phyloP scores from a whole-genome alignment of 495 filamentous ascomycete genomes.

The Lineolata rhizophorae region DNA sequence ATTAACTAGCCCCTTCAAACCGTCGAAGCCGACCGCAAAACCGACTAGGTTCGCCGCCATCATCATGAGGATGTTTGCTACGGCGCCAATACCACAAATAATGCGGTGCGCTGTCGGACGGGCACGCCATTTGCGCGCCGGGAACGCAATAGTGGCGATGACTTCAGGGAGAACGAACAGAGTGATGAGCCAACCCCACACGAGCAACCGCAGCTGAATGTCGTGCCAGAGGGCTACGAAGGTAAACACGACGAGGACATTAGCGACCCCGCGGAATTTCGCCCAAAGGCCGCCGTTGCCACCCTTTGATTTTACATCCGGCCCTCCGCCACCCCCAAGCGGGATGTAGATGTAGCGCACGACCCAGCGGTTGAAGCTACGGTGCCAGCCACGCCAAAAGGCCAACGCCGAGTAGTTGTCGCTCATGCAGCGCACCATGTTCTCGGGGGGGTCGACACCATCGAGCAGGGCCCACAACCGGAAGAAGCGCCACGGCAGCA shows the following conservation, averaged over 20 bases:
- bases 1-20: slow-evolving; percentile 48
- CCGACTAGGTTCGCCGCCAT: slow-evolving; percentile 88
- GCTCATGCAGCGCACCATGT: slow-evolving; percentile 92
- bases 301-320: too few relatives aligned
- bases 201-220: slow-evolving; percentile 73
- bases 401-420: slow-evolving; percentile 82
- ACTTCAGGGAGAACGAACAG: slow-evolving; percentile 85
- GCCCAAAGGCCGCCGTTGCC: slow-evolving; percentile 19
- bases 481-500: slow-evolving; percentile 95
- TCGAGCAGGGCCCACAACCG: slow-evolving; percentile 82
- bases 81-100: slow-evolving; percentile 65
- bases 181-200: slow-evolving; percentile 93
- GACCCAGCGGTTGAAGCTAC: slow-evolving; percentile 82
- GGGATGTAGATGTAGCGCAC: slow-evolving; percentile 89
- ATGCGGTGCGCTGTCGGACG: slow-evolving; percentile 50
- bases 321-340: slow-evolving; percentile 43
- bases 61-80: slow-evolving; percentile 84
- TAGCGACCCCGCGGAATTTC: slow-evolving; percentile 31
- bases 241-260: slow-evolving; percentile 74
- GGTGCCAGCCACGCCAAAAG: slow-evolving; percentile 95
- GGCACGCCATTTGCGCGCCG: slow-evolving; percentile 40
- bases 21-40: slow-evolving; percentile 81
- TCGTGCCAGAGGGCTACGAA: slow-evolving; percentile 99
- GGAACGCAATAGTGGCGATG: slow-evolving; percentile 47
- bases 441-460: slow-evolving; percentile 86